Conservation (phyloP, 164 flowering plant genomes). For the Vitis cinerea region DNA sequence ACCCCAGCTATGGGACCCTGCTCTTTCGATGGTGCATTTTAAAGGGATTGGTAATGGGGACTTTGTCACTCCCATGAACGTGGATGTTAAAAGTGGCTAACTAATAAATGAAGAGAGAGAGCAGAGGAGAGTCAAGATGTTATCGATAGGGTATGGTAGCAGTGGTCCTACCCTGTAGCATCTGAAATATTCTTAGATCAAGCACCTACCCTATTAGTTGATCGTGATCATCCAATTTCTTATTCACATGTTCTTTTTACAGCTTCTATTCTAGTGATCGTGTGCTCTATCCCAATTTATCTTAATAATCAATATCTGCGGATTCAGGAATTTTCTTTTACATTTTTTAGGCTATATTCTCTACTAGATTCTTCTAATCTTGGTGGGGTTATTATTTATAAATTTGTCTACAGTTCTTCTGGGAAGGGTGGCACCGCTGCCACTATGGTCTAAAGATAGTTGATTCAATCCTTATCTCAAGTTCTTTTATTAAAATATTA, state of each 20-base stretch:
- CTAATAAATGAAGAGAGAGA: slow-evolving; percentile 27
- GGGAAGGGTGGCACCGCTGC: no score
- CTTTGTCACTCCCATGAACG: slow-evolving; percentile 36
- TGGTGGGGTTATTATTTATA: background rate
- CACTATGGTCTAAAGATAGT: no score
- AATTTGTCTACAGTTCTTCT: background rate
- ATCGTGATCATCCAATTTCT: background rate
- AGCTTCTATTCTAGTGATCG: background rate
- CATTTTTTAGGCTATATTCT: background rate
- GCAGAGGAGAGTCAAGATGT: slow-evolving; percentile 14
- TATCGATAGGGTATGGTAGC: background rate
- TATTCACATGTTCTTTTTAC: background rate
- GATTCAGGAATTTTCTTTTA: background rate
- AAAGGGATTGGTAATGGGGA: slow-evolving; percentile 25
- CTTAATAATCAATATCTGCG: background rate
- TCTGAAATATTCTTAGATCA: background rate
- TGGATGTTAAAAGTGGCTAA: slow-evolving; percentile 24
- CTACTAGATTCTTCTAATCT: background rate
- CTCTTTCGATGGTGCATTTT: slow-evolving; percentile 14
- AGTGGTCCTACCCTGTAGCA: background rate
- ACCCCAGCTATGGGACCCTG: slow-evolving; percentile 25
- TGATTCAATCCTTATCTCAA: no score
- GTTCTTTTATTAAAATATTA: no score
- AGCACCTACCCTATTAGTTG: background rate
- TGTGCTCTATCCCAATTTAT: background rate